These are phyloP conservation scores for Scedosporium dehoogii DNA, from an alignment of 2,329 filamentous ascomycete species.

Conservation along the genomic window DNA sequence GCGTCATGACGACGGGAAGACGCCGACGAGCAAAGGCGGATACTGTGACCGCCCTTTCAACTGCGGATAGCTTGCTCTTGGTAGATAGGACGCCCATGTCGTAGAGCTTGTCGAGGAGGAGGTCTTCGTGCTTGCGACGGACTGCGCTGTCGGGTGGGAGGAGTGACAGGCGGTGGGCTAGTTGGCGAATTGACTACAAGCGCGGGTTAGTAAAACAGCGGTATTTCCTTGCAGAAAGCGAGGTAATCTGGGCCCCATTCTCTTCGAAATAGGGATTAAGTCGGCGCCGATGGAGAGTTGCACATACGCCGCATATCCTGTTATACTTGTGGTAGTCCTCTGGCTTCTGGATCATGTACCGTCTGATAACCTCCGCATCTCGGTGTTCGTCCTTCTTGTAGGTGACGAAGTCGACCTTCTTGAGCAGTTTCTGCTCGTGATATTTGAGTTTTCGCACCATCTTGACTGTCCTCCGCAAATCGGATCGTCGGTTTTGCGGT, in stretches of 20 bases:
- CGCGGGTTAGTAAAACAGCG: neutral
- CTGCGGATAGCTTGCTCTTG: constrained; percentile 67
- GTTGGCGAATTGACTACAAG: constrained; percentile 51
- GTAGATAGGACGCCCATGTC: constrained; percentile 79
- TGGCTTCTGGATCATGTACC: constrained; percentile 86
- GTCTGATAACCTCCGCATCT: constrained; percentile 65
- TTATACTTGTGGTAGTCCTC: constrained; percentile 69
- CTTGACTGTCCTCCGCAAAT: constrained; percentile 15
- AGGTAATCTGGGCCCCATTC: too few species aligned
- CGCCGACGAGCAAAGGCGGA: constrained; percentile 76
- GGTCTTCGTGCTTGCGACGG: constrained; percentile 73
- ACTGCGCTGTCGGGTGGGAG: constrained; percentile 71
- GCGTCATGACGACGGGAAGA: constrained; percentile 83
- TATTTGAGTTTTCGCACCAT: constrained; percentile 97
- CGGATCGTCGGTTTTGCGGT: neutral
- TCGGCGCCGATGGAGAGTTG: constrained; percentile 18
- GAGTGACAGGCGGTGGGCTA: constrained; percentile 79
- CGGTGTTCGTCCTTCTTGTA: constrained; percentile 89
- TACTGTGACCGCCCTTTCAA: constrained; percentile 84
- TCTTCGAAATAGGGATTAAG: neutral
- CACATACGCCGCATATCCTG: constrained; percentile 55
- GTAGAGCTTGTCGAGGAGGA: constrained; percentile 84
- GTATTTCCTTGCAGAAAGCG: too few species aligned
- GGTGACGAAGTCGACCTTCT: constrained; percentile 85
- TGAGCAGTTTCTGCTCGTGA: constrained; percentile 93